These are phyloP conservation scores for Berberis vulgaris DNA, from an alignment of 164 flowering plant species.

Conservation along the genomic window DNA sequence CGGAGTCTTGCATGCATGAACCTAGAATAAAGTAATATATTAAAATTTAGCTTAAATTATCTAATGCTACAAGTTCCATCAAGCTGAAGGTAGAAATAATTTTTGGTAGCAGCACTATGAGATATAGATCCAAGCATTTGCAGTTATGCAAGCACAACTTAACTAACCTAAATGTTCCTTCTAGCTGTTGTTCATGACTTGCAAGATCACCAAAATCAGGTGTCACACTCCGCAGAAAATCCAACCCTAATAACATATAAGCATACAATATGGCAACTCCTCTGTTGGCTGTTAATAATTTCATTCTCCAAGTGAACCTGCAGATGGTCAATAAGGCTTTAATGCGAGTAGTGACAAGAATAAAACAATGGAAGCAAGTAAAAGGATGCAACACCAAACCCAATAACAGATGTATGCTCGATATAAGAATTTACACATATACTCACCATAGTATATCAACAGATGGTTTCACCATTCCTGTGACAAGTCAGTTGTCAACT, in stretches of 20 bases:
- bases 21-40: conserved; percentile 27
- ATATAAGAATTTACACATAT: background rate
- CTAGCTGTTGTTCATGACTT: conserved; percentile 84
- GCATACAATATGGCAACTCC: conserved; percentile 89
- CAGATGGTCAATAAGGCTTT: conserved; percentile 1
- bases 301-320: conserved; percentile 99
- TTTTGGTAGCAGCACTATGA: background rate
- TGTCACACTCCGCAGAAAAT: conserved; percentile 76
- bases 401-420: no score
- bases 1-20: conserved; percentile 91
- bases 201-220: conserved; percentile 95
- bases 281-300: conserved; percentile 75
- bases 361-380: no score
- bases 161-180: conserved; percentile 86
- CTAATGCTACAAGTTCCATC: no score
- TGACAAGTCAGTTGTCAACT: conserved; percentile 75
- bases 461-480: conserved; percentile 97
- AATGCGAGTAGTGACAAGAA: background rate
- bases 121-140: conserved; percentile 10
- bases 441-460: conserved; percentile 95
- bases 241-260: conserved; percentile 93
- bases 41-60: background rate
- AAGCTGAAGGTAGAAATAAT: background rate
- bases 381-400: no score
- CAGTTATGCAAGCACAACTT: no score